Percentiles rank a stretch among this genome's conserved stretches.
Conservation (phyloP, 2,329 filamentous ascomycete genomes). For the Trichoderma cornu-damae region DNA sequence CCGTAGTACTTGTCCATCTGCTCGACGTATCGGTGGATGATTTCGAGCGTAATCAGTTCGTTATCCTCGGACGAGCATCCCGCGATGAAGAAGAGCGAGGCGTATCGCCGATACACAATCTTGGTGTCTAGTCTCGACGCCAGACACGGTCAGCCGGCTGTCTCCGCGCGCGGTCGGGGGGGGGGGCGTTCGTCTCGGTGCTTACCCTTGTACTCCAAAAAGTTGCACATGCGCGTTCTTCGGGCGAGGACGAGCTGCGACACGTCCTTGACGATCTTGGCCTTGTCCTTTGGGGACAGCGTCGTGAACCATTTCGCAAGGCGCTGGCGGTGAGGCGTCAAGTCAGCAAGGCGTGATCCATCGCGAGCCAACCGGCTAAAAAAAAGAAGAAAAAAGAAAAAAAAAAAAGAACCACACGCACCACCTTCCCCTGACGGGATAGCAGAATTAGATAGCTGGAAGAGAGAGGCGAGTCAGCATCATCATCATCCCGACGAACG, state of each 20-base stretch:
- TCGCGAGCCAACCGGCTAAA: neutral
- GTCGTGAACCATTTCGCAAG: constrained; percentile 99
- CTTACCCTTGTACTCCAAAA: constrained; percentile 96
- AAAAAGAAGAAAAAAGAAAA: neutral
- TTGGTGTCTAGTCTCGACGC: constrained; percentile 71
- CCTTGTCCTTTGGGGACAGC: constrained; percentile 94
- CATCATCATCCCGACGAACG: neutral
- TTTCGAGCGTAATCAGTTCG: constrained; percentile 94
- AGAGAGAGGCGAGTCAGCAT: constrained; percentile 17
- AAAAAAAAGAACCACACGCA: constrained; percentile 48
- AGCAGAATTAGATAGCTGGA: constrained; percentile 94
- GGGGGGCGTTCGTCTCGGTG: neutral
- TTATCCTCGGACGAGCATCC: constrained; percentile 97
- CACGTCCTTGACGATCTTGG: constrained; percentile 99
- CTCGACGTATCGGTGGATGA: constrained; percentile 98
- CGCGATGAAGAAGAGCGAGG: constrained; percentile 98
- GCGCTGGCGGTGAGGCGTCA: constrained; percentile 54
- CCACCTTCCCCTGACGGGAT: constrained; percentile 98
- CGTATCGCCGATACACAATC: constrained; percentile 97
- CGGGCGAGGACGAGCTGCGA: constrained; percentile 93
- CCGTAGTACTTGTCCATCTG: constrained; percentile 99
- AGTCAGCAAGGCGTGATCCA: neutral
- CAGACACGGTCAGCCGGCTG: neutral
- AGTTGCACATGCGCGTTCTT: constrained; percentile 99
- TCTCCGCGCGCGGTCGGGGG: neutral